phyloP scores from a whole-genome alignment of 352 stramenopile genomes.

The Globisporangium camurandrum region DNA sequence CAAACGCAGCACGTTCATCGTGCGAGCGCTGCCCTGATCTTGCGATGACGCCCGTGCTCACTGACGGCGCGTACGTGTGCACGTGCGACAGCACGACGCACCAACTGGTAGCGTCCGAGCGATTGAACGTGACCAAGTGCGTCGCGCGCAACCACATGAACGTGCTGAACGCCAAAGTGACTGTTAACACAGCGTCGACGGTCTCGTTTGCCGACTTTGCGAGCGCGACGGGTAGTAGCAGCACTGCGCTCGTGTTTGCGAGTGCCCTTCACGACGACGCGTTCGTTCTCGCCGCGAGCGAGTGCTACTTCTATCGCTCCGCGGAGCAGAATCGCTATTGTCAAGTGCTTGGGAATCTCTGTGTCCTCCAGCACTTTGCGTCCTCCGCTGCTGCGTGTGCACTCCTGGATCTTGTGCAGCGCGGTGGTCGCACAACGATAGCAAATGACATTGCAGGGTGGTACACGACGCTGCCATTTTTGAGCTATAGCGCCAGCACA shows the following conservation, averaged over 20 bases:
- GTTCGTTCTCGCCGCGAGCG: constrained; percentile 55
- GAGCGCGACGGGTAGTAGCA: constrained; percentile 17
- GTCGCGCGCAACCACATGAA: constrained; percentile 33
- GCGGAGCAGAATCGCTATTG: constrained; percentile 67
- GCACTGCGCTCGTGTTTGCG: constrained; percentile 21
- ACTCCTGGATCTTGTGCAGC: constrained; percentile 70
- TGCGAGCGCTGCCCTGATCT: constrained; percentile 75
- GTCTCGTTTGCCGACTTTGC: constrained; percentile 39
- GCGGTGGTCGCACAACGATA: constrained; percentile 30
- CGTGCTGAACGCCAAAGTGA: constrained; percentile 47
- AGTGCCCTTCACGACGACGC: constrained; percentile 76
- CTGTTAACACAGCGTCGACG: constrained; percentile 20
- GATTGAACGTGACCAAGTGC: constrained; percentile 28
- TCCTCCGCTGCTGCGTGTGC: constrained; percentile 50
- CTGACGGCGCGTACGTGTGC: constrained; percentile 26
- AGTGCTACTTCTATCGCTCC: constrained; percentile 85
- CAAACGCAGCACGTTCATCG: constrained; percentile 21
- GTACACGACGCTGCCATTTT: constrained; percentile 82
- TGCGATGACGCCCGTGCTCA: constrained; percentile 54
- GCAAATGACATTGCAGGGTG: constrained; percentile 48
- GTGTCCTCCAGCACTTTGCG: constrained; percentile 89
- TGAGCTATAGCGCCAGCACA: constrained; percentile 71
- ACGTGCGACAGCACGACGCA: constrained; percentile 49
- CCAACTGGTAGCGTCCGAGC: constrained; percentile 35
- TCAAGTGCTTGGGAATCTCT: constrained; percentile 89